These are phyloP conservation scores for Pestalotiopsis sp. DNA, from an alignment of 2,329 filamentous ascomycete genomes.

Conservation along the genomic window DNA sequence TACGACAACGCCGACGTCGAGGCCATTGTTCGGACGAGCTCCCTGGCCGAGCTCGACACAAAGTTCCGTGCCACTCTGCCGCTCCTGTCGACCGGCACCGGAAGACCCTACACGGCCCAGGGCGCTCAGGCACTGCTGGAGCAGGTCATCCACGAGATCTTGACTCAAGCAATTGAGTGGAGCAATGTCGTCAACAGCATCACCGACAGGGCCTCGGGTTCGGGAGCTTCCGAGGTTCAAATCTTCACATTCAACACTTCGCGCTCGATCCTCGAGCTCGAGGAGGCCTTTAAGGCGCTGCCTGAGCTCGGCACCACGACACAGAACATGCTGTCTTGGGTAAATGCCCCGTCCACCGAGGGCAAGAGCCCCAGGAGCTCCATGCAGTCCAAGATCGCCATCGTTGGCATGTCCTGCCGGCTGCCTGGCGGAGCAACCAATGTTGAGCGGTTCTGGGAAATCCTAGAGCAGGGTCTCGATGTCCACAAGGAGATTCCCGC, in stretches of 20 bases:
- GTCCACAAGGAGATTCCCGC: conserved; percentile 49
- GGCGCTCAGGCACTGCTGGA: background rate
- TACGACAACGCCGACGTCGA: conserved; percentile 34
- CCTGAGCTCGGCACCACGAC: background rate
- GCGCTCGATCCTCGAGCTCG: conserved; percentile 28
- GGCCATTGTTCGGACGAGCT: conserved; percentile 23
- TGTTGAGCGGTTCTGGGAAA: conserved; percentile 64
- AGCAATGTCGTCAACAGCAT: conserved; percentile 28
- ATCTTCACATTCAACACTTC: conserved; percentile 31
- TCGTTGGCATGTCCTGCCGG: conserved; percentile 66
- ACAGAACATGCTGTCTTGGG: conserved; percentile 25
- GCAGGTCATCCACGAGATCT: conserved; percentile 24
- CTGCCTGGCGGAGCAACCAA: conserved; percentile 63
- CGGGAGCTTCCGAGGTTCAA: conserved; percentile 17
- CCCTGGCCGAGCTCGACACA: conserved; percentile 1
- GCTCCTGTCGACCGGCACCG: conserved; percentile 23
- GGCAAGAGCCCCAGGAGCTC: conserved; percentile 11
- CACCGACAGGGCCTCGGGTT: conserved; percentile 13
- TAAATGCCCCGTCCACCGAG: background rate
- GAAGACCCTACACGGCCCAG: conserved; percentile 25
- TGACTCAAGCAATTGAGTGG: conserved; percentile 32
- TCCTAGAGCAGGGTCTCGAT: conserved; percentile 63
- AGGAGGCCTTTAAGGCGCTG: conserved; percentile 22
- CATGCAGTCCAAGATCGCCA: conserved; percentile 61
- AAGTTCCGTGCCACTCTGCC: conserved; percentile 24